Evolutionary conservation across 805 yeast genomes (phyloP), one percentile per base, ranked within the genome.

Genomic region (Candida namnaoensis): DNA sequence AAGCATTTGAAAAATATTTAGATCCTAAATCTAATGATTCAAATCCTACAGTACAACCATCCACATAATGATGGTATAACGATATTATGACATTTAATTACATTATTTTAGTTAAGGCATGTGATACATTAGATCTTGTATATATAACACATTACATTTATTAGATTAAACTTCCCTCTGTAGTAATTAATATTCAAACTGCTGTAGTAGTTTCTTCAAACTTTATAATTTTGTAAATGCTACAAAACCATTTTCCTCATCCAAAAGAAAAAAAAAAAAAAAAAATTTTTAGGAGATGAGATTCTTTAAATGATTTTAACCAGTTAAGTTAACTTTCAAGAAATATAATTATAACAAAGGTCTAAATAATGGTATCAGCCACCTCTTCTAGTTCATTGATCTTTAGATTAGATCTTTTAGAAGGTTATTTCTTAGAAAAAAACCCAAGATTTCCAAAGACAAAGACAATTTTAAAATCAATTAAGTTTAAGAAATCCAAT

Each of bases 1-100:
- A 84, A 56, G 95, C 95, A 1, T 88, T 90, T 62, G 95, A 88
- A 61, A 87, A 86, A 59, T 90, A 90, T 55, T 66, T 90, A 46
- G 85, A 76, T 51, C 63, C 61, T 14, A 47, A 53, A 38, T 44
- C 49, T 15, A 42, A 36, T 11, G 36, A 40, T n/a, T 32, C 25
- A 11, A 30, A 30, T 12, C 33, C 33, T 8, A 30, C 33, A 30
- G n/a, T 30, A 12, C 14, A 30, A 30, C 33, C 33, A 30, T 30
- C 33, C 11, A 12, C n/a, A 2, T 30, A 30, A 12, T 8, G n/a
- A 13, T 12, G n/a, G 30, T 27, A 27, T 27, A 3, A 27, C 30
- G 30, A 27, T 27, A 27, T 27, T 9, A 27, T 9, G 8, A 27
- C 8, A 27, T 7, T 11, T 27, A 27, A 19, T 27, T 7, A 27